These are phyloP conservation scores for Alternaria rosae DNA, from an alignment of 2,329 filamentous ascomycete genomes.

Conservation along the genomic window DNA sequence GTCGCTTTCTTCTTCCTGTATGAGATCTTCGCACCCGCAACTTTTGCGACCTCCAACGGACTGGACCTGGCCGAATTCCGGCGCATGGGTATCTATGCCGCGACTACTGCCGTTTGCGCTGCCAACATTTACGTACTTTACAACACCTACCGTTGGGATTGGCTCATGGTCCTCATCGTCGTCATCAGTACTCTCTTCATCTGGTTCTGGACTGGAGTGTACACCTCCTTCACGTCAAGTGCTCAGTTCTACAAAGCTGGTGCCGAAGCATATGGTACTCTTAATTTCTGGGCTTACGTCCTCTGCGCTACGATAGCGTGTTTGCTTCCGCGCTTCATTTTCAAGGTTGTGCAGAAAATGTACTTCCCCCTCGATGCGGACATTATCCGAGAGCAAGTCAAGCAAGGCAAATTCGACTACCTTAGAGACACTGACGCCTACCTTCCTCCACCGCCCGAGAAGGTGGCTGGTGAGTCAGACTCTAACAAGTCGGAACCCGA, in stretches of 20 bases:
- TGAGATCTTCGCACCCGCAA: conserved; percentile 73
- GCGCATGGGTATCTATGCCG: conserved; percentile 87
- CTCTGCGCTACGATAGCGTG: conserved; percentile 81
- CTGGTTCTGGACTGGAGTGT: conserved; percentile 96
- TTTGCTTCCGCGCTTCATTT: conserved; percentile 83
- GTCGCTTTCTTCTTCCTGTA: conserved; percentile 95
- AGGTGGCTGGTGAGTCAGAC: conserved; percentile 60
- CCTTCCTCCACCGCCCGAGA: conserved; percentile 54
- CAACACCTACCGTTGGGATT: conserved; percentile 98
- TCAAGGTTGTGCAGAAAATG: conserved; percentile 91
- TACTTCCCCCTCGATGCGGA: conserved; percentile 93
- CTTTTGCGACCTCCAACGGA: conserved; percentile 75
- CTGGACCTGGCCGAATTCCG: conserved; percentile 79
- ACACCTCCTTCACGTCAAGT: conserved; percentile 67
- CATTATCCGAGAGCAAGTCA: conserved; percentile 92
- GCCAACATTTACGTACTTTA: conserved; percentile 95
- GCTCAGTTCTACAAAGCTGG: conserved; percentile 79
- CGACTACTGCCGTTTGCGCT: conserved; percentile 80
- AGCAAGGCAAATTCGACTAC: conserved; percentile 80
- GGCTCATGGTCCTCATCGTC: conserved; percentile 87
- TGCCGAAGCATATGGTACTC: conserved; percentile 77
- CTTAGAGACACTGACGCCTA: conserved; percentile 65
- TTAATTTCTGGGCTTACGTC: conserved; percentile 87
- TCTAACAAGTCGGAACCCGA: conserved; percentile 64
- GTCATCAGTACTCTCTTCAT: conserved; percentile 83